phyloP scores from a whole-genome alignment of 768 basidiomycete species.

The Collybiopsis luxurians region DNA sequence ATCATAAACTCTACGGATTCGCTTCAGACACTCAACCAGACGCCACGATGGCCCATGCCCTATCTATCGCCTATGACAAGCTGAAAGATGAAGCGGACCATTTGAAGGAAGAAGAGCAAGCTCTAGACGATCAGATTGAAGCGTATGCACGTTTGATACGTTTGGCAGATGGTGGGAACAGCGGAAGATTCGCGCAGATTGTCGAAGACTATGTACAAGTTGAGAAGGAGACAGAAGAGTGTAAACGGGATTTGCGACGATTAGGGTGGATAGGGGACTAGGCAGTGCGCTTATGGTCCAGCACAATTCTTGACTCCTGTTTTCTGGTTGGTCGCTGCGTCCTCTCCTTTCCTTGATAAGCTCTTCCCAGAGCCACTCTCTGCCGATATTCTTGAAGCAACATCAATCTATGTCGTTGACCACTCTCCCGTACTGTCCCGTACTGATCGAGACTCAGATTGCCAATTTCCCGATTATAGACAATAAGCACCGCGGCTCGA shows the following conservation, averaged over 20 bases:
- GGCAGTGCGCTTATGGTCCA: too few species aligned
- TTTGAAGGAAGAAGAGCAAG: slow-evolving; percentile 33
- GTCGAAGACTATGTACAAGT: slow-evolving; percentile 47
- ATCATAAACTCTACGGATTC: slow-evolving; percentile 37
- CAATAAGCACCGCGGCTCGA: too few species aligned
- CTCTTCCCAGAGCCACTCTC: too few species aligned
- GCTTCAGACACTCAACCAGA: slow-evolving; percentile 15
- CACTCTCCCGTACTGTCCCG: too few species aligned
- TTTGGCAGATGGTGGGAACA: slow-evolving; percentile 36
- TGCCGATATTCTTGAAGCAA: too few species aligned
- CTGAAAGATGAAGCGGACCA: slow-evolving; percentile 32
- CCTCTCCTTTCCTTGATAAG: too few species aligned
- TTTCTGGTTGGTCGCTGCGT: too few species aligned
- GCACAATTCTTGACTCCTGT: too few species aligned
- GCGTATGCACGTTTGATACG: slow-evolving; percentile 40
- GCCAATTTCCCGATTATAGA: too few species aligned
- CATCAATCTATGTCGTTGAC: too few species aligned
- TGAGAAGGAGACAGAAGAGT: slow-evolving; percentile 48
- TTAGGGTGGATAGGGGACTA: slow-evolving; percentile 49
- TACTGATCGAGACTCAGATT: too few species aligned
- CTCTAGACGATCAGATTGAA: slow-evolving; percentile 35
- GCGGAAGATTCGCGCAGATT: slow-evolving; percentile 41
- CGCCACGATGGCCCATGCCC: slow-evolving; percentile 29
- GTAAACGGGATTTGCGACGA: slow-evolving; percentile 43
- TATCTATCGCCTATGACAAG: slow-evolving; percentile 27